Conservation (phyloP, 2,329 filamentous ascomycete genomes). For the Aaosphaeria arxii region DNA sequence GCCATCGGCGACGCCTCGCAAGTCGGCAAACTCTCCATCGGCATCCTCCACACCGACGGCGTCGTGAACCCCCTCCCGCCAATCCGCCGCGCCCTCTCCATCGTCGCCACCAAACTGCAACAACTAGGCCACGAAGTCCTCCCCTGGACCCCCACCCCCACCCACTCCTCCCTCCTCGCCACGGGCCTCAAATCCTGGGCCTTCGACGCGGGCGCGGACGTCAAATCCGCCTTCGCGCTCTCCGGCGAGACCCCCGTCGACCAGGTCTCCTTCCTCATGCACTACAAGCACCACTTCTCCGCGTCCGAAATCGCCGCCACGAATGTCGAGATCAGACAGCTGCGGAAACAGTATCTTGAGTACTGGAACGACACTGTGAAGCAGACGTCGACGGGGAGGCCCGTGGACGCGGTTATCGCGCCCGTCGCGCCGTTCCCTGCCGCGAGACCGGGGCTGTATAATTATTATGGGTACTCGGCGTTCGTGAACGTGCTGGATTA, state of each 20-base stretch:
- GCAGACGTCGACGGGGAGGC: conserved; percentile 24
- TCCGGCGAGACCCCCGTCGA: conserved; percentile 29
- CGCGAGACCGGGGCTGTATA: conserved; percentile 23
- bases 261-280: conserved; percentile 20
- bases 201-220: conserved; percentile 30
- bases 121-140: conserved; percentile 27
- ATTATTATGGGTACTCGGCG: conserved; percentile 32
- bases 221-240: conserved; percentile 27
- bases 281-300: conserved; percentile 13
- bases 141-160: conserved; percentile 20
- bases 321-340: conserved; percentile 24
- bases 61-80: conserved; percentile 35
- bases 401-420: conserved; percentile 36
- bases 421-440: conserved; percentile 39
- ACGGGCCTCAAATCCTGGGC: conserved; percentile 22
- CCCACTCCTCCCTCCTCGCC: conserved; percentile 19
- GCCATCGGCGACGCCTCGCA: conserved; percentile 11
- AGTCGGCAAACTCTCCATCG: conserved; percentile 27
- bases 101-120: conserved; percentile 19
- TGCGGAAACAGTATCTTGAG: conserved; percentile 35
- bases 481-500: conserved; percentile 32
- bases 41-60: conserved; percentile 30
- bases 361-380: conserved; percentile 35
- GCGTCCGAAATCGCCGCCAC: conserved; percentile 31
- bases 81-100: conserved; percentile 30